Base-by-base conservation (phyloP, 2,329 filamentous ascomycete species). In the Dissoconium aciculare region DNA sequence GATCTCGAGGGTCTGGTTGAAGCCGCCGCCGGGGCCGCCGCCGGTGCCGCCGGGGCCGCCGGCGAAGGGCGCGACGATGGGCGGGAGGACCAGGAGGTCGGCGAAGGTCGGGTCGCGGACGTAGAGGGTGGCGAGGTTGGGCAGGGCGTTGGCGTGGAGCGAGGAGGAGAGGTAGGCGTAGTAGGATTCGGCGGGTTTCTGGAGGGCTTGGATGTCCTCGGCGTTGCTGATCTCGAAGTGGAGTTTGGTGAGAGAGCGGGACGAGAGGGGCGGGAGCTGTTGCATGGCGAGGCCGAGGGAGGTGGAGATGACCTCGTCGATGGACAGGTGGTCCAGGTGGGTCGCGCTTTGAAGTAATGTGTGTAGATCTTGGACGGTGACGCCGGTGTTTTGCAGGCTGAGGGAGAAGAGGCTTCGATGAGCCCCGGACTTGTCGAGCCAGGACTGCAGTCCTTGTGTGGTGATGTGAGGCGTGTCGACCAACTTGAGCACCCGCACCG, bases 111-210 rank as follows among this genome's bases (percentile, higher is more conserved):
- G 71, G 46, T 94, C 84, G 30, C 82, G 78, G 11, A 94, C 87
- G 51, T 91, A 94, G 5, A 95, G 68, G 13, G 75, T 70, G 19
- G 67, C 67, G 5, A 95, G 65, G 19, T 67, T 69, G 1, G 84
- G 83, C 5, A 95, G 66, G 5, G 72, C 69, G 38, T 77, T 78
- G 11, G 73, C 69, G 37, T 89, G 71, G 17, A 95, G 69, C 0
- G 82, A 92, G n/a, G 70, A 70, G 15, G 82, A 75, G 12, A 95
- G 70, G 55, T 93, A 93, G 37, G 72, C 70, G 55, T 94, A 92
- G 59, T 93, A 91, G 11, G 66, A 68, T 14, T 60, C 57, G 5
- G 63, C 58, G 1, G 66, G 62, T 29, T 65, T 61, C 30, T 67
- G 52, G 8, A 60, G 56, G 37, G 71, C 78, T 8, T 74, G 64